Conservation (phyloP, 805 yeast species). For the Metschnikowia noctiluminum region DNA sequence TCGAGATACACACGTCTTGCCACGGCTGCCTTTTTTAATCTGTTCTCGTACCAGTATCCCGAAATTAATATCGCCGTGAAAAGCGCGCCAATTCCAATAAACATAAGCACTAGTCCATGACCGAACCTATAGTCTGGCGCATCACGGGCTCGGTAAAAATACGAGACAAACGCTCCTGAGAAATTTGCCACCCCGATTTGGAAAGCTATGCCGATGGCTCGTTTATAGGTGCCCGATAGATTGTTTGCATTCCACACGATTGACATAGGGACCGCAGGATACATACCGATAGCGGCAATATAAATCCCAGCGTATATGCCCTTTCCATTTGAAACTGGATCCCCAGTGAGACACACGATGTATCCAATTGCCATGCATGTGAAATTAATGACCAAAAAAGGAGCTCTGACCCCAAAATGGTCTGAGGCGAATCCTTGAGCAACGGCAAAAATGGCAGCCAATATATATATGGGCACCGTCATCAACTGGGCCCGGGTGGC, state of each 20-base stretch:
- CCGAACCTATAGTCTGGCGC: constrained; percentile 28
- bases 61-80: background rate
- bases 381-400: constrained; percentile 24
- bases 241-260: constrained; percentile 38
- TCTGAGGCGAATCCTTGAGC: constrained; percentile 26
- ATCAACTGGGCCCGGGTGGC: constrained; percentile 39
- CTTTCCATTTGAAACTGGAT: constrained; percentile 21
- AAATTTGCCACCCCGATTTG: constrained; percentile 40
- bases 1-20: constrained; percentile 26
- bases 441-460: constrained; percentile 30
- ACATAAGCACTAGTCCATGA: constrained; percentile 30
- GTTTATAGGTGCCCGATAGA: constrained; percentile 32
- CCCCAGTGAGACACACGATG: constrained; percentile 24
- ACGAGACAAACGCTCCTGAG: constrained; percentile 35
- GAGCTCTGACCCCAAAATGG: constrained; percentile 27
- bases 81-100: constrained; percentile 26
- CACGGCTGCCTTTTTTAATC: constrained; percentile 5
- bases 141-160: constrained; percentile 29
- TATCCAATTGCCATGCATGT: constrained; percentile 32
- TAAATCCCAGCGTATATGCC: constrained; percentile 31
- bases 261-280: constrained; percentile 28
- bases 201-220: constrained; percentile 38
- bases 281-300: constrained; percentile 30
- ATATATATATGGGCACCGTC: constrained; percentile 42
- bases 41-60: background rate